Percentiles rank a stretch among this genome's conserved stretches.
These are phyloP conservation scores for Ceratobasidium sp. DNA, from an alignment of 1,284 basidiomycete species.

Conservation along the genomic window DNA sequence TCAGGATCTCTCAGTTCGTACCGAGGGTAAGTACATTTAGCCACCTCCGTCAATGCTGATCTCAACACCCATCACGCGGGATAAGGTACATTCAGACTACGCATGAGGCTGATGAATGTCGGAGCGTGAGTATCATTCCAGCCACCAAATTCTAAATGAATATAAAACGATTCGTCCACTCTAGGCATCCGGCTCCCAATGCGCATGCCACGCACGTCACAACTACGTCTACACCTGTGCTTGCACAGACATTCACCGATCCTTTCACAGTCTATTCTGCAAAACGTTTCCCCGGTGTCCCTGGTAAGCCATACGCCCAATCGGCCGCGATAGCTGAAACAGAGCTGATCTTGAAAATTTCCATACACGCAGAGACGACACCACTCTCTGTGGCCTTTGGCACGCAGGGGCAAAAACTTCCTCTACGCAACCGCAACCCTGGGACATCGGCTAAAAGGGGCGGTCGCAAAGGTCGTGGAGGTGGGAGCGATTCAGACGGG, in stretches of 20 bases:
- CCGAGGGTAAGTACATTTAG: constrained; percentile 65
- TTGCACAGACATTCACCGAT: constrained; percentile 86
- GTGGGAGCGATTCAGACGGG: constrained; percentile 38
- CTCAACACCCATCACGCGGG: not conserved
- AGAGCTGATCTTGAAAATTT: constrained; percentile 40
- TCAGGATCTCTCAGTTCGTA: constrained; percentile 85
- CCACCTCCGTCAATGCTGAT: not conserved
- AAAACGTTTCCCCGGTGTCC: constrained; percentile 91
- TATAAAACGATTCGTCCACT: not conserved
- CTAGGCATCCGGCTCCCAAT: constrained; percentile 74
- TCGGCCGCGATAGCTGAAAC: not conserved
- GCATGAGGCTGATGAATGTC: constrained; percentile 83
- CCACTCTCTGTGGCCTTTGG: constrained; percentile 89
- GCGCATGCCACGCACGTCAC: constrained; percentile 67
- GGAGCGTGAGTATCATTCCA: constrained; percentile 67
- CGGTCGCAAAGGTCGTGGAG: constrained; percentile 26
- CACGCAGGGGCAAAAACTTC: constrained; percentile 88
- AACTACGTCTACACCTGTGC: constrained; percentile 68
- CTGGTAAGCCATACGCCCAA: constrained; percentile 61
- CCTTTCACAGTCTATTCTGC: constrained; percentile 90
- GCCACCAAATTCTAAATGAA: constrained; percentile 28
- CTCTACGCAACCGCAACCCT: constrained; percentile 62
- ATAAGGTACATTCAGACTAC: constrained; percentile 73
- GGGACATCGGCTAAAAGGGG: constrained; percentile 23
- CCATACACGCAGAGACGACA: constrained; percentile 69